These are phyloP conservation scores for Sarocladium brachiariae DNA, from an alignment of 2,329 filamentous ascomycete species.

Conservation along the genomic window DNA sequence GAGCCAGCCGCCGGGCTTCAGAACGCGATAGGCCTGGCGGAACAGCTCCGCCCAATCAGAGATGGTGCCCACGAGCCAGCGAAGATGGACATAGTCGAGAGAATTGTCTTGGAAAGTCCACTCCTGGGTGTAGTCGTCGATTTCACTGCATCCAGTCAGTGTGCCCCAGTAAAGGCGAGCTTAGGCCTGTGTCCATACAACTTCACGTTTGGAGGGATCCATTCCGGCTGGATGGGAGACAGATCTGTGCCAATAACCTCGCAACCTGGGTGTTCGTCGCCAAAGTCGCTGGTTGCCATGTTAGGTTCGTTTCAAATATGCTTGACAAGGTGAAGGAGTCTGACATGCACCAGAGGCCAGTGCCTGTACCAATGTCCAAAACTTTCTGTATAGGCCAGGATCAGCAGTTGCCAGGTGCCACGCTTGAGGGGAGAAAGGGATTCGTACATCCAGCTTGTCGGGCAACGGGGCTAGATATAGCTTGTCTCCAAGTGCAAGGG, in stretches of 20 bases:
- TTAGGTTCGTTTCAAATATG: background rate
- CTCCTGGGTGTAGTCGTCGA: slow-evolving; percentile 25
- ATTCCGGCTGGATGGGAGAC: slow-evolving; percentile 26
- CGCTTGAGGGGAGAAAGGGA: background rate
- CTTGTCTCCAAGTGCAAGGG: slow-evolving; percentile 9
- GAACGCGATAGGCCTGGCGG: slow-evolving; percentile 39
- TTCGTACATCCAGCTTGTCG: slow-evolving; percentile 9
- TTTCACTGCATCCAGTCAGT: slow-evolving; percentile 17
- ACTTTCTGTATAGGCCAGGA: slow-evolving; percentile 12
- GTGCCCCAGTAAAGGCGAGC: too few species aligned
- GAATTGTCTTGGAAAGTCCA: slow-evolving; percentile 39
- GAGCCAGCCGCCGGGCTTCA: slow-evolving; percentile 33
- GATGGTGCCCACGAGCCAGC: slow-evolving; percentile 49
- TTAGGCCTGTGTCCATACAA: too few species aligned
- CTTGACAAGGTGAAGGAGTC: background rate
- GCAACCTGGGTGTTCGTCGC: slow-evolving; percentile 21
- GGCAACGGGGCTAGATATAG: slow-evolving; percentile 11
- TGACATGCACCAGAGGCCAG: slow-evolving; percentile 13
- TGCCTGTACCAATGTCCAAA: slow-evolving; percentile 15
- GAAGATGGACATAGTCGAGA: slow-evolving; percentile 55
- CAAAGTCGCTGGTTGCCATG: slow-evolving; percentile 29
- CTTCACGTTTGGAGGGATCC: slow-evolving; percentile 14
- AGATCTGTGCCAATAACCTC: slow-evolving; percentile 28
- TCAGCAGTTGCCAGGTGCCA: background rate
- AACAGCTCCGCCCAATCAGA: slow-evolving; percentile 50